phyloP scores from a whole-genome alignment of 2,329 filamentous ascomycete genomes.

The Colletotrichum karsti region DNA sequence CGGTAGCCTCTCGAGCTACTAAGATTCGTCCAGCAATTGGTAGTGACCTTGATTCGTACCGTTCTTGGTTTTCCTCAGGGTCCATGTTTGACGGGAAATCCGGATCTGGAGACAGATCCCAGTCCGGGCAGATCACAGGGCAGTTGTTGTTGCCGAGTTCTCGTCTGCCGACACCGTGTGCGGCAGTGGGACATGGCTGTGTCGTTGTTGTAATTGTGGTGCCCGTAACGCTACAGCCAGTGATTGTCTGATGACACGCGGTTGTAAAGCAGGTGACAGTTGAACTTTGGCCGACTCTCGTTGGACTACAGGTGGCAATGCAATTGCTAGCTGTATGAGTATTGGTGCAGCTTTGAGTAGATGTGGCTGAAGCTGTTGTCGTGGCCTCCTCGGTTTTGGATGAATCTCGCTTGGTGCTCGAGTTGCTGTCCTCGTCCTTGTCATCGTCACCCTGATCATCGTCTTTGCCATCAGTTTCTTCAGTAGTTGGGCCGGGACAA shows the following conservation, averaged over 20 bases:
- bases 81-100: too few species aligned
- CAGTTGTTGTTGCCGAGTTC: fast-evolving
- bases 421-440: not conserved
- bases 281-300: fast-evolving
- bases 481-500: not conserved
- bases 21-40: not conserved
- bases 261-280: not conserved
- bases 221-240: not conserved
- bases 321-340: not conserved
- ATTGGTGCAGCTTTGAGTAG: not conserved
- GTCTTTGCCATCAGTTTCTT: not conserved
- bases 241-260: not conserved
- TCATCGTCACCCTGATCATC: fast-evolving
- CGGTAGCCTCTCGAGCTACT: fast-evolving
- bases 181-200: not conserved
- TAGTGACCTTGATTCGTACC: too few species aligned
- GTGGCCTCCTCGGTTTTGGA: fast-evolving
- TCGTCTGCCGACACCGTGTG: not conserved
- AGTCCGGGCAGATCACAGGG: fast-evolving
- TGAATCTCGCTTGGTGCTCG: fast-evolving
- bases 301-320: not conserved
- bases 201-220: not conserved
- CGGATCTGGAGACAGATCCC: not conserved
- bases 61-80: too few species aligned
- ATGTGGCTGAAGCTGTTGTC: not conserved